These are phyloP conservation scores for Cardiospermum halicacabum DNA, from an alignment of 345 rosid genomes.

Conservation along the genomic window DNA sequence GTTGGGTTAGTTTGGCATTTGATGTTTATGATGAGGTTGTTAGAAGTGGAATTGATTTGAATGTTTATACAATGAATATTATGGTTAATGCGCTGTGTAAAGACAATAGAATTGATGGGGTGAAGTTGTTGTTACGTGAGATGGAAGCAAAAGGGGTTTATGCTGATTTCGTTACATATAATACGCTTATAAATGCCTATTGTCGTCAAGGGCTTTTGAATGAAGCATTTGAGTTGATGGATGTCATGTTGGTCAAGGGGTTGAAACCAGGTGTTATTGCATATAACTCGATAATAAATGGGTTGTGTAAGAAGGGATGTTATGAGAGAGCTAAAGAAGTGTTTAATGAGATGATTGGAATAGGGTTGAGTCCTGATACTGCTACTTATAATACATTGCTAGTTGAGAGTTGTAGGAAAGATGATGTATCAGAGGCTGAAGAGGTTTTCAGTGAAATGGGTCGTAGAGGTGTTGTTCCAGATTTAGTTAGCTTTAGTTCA, in stretches of 20 bases:
- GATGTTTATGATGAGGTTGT: slow-evolving; percentile 36
- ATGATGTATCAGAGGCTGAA: slow-evolving; percentile 45
- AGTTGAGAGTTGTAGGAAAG: slow-evolving; percentile 58
- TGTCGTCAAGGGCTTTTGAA: slow-evolving; percentile 53
- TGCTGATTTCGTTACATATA: slow-evolving; percentile 66
- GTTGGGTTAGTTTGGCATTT: slow-evolving; percentile 62
- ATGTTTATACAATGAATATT: slow-evolving; percentile 57
- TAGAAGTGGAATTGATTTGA: slow-evolving; percentile 32
- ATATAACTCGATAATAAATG: slow-evolving; percentile 59
- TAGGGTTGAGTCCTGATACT: slow-evolving; percentile 61
- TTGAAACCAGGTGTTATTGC: slow-evolving; percentile 60
- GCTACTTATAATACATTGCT: slow-evolving; percentile 64
- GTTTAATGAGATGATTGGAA: slow-evolving; percentile 48
- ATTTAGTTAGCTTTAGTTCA: slow-evolving; percentile 64
- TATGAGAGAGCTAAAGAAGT: slow-evolving; percentile 54
- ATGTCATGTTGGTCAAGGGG: slow-evolving; percentile 53
- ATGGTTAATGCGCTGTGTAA: slow-evolving; percentile 90
- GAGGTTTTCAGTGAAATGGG: slow-evolving; percentile 51
- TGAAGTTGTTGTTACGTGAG: slow-evolving; percentile 35
- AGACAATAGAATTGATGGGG: slow-evolving; percentile 46
- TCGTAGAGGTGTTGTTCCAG: slow-evolving; percentile 41
- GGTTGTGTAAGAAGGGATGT: slow-evolving; percentile 53
- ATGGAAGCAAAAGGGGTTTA: slow-evolving; percentile 54
- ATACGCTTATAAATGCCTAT: slow-evolving; percentile 63
- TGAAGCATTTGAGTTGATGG: slow-evolving; percentile 59